Evolutionary conservation across 106 monocot genomes (phyloP).

Genomic region (Triglochin maritima): DNA sequence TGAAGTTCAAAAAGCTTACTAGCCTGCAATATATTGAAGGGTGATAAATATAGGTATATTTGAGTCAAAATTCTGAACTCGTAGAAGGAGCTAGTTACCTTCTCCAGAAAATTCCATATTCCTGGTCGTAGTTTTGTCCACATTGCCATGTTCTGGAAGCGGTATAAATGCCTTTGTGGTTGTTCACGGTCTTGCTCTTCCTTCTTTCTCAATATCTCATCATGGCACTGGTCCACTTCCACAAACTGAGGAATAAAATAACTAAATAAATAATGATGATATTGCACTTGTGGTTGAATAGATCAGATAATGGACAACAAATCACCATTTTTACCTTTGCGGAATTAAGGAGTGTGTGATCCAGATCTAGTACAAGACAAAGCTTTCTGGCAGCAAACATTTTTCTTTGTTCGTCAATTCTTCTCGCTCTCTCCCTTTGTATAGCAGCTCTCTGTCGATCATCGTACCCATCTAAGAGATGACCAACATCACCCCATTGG

Average conservation of each 20-base stretch:
- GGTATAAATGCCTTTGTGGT: slow-evolving; percentile 56
- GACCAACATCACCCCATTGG: slow-evolving; percentile 71
- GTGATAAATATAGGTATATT: neutral
- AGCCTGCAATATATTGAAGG: slow-evolving; percentile 33
- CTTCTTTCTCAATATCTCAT: slow-evolving; percentile 76
- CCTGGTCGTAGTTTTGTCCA: slow-evolving; percentile 98
- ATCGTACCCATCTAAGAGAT: slow-evolving; percentile 89
- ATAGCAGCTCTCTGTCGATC: slow-evolving; percentile 73
- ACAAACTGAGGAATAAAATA: slow-evolving; percentile 39
- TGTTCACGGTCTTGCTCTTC: slow-evolving; percentile 74
- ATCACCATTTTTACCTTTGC: slow-evolving; percentile 55
- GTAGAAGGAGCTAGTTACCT: slow-evolving; percentile 24
- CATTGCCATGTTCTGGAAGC: slow-evolving; percentile 93
- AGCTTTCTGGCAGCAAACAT: slow-evolving; percentile 63
- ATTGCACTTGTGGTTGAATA: neutral
- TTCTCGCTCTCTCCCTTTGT: slow-evolving; percentile 87
- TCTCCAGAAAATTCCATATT: slow-evolving; percentile 94
- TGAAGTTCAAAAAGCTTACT: slow-evolving; percentile 88
- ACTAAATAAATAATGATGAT: neutral
- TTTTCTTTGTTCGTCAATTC: slow-evolving; percentile 86
- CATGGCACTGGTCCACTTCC: slow-evolving; percentile 78
- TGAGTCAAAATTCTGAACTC: neutral
- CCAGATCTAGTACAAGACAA: slow-evolving; percentile 89
- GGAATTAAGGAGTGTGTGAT: slow-evolving; percentile 98
- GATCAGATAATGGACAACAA: neutral